Evolutionary conservation across 106 monocot genomes (phyloP).

Genomic region (Gastrodia elata): DNA sequence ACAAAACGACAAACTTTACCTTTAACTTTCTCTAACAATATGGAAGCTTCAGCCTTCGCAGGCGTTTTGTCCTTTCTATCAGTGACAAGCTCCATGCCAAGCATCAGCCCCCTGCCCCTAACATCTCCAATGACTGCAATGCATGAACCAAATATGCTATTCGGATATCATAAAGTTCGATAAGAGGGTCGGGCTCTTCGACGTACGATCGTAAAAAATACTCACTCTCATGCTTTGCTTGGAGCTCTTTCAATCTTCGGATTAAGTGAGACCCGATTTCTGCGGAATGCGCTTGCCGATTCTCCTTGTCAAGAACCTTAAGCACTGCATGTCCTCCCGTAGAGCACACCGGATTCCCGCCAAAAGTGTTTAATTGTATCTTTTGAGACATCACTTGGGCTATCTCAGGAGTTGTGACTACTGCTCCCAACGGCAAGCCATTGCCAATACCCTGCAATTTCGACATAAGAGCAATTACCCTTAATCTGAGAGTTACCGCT

Average conservation of each 20-base stretch:
- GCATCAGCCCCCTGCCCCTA: conserved; percentile 90
- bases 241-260: conserved; percentile 59
- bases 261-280: conserved; percentile 72
- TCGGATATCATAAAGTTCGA: background rate
- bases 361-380: conserved; percentile 92
- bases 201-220: background rate
- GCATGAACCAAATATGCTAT: no score
- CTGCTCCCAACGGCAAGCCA: conserved; percentile 92
- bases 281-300: conserved; percentile 70
- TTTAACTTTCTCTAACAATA: conserved; percentile 82
- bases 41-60: conserved; percentile 62
- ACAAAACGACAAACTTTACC: conserved; percentile 37
- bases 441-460: conserved; percentile 83
- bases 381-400: conserved; percentile 79
- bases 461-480: background rate
- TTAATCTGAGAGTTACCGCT: background rate
- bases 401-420: conserved; percentile 95
- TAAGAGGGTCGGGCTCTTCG: background rate
- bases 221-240: conserved; percentile 81
- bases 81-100: conserved; percentile 85
- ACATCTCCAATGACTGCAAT: conserved; percentile 90
- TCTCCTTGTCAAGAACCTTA: conserved; percentile 90
- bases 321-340: conserved; percentile 85
- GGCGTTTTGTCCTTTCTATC: conserved; percentile 89
- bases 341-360: conserved; percentile 96